Evolutionary conservation across 2,329 filamentous ascomycete genomes (phyloP), one percentile per base, ranked within the genome.

Genomic region (Penicillium thymicola): DNA sequence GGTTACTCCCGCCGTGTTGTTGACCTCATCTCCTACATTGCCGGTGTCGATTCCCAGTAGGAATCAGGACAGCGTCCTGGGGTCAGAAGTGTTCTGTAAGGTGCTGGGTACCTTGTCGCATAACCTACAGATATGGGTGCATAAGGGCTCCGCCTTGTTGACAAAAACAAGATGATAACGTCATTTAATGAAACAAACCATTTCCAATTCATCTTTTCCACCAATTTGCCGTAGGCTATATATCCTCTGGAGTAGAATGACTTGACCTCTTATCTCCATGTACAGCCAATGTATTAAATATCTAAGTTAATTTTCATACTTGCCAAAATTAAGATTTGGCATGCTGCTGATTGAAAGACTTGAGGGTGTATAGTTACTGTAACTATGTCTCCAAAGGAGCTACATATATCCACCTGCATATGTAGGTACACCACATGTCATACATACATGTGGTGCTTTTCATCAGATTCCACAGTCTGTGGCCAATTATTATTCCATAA

Each of bases 1-100:
- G 94, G 92, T 75, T 97, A 99, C 89, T 95, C 90, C 79, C 92
- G 92, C 83, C 94, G 89, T 86, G 89, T 92, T 72, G 82, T 92
- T 69, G 89, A 94, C 81, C 89, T 94, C 71, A 75, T 78, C 63
- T 61, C 83, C 79, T 89, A 92, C 83, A 84, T 92, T 72, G 82
- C 89, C 79, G 89, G 90, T 84, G 87, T 88, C 65, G 89, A 92
- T 71, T 73, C 76, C 75, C 66, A 70, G 67, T 76, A 75, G 67
- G 67, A 73, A 74, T 72, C 64, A 73, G 69, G 67, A 64, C 66
- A 51, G 65, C 65, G 58, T 54, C 57, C 63, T 59, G 64, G 65
- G 59, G 59, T 65, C 51, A 73, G 66, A 62, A 75, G 72, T 67
- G 62, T 70, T 62, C 69, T 75, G 27, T 76, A 64, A 70, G 51